Conservation (phyloP, 1,139 yeast species). For the Zygoascus meyerae region DNA sequence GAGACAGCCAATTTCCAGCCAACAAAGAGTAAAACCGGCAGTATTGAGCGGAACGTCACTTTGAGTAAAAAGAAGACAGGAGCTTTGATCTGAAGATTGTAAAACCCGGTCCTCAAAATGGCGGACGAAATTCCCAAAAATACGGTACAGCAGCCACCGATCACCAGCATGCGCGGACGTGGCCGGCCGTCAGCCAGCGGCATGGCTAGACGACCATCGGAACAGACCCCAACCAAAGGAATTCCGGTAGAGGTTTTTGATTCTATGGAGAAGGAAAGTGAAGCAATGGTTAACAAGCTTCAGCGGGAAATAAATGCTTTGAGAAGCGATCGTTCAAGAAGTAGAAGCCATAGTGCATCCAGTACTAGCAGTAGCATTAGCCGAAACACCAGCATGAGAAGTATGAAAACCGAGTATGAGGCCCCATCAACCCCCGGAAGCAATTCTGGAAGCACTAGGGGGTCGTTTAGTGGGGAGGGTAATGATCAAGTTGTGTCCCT, state of each 20-base stretch:
- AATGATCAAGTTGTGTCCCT: constrained; percentile 20
- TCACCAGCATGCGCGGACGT: neutral
- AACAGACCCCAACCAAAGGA: neutral
- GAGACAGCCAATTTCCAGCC: no score
- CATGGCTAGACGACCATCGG: neutral
- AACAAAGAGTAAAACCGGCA: no score
- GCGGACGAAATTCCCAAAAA: neutral
- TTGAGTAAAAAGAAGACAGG: constrained; percentile 28
- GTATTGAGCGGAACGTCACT: constrained; percentile 19
- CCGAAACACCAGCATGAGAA: constrained; percentile 28
- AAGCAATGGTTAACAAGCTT: constrained; percentile 35
- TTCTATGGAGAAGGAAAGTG: constrained; percentile 34
- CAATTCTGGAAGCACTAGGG: constrained; percentile 17
- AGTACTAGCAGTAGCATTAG: constrained; percentile 31
- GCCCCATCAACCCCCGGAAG: constrained; percentile 13
- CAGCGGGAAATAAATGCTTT: constrained; percentile 33
- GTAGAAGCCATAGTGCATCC: constrained; percentile 30
- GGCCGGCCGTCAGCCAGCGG: neutral
- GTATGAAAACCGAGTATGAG: constrained; percentile 25
- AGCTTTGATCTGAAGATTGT: neutral
- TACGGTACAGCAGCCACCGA: no score
- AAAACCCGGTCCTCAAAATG: no score
- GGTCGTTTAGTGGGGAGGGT: constrained; percentile 24
- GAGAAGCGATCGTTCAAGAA: constrained; percentile 27
- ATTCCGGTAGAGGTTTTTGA: constrained; percentile 25